Conservation (phyloP, 2,329 filamentous ascomycete genomes). For the Neopestalotiopsis rosae region DNA sequence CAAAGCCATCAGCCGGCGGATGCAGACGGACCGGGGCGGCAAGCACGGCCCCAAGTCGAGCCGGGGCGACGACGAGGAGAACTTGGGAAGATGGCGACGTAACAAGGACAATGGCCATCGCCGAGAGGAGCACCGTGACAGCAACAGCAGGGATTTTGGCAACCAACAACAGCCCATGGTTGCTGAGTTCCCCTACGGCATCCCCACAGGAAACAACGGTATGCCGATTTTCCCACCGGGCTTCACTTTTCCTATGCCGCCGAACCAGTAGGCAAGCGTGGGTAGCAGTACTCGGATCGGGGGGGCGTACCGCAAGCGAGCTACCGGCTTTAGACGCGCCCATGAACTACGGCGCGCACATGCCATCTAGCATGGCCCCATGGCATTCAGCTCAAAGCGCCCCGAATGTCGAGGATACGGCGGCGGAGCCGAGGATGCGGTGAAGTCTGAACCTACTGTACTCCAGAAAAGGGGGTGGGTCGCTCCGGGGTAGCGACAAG, state of each 20-base stretch:
- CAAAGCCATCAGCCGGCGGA: constrained; percentile 77
- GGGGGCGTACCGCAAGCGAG: neutral
- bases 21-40: constrained; percentile 72
- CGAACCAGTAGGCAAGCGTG: constrained; percentile 27
- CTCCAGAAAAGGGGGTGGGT: constrained; percentile 2
- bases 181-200: constrained; percentile 47
- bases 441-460: neutral
- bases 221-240: constrained; percentile 56
- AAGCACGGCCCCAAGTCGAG: constrained; percentile 69
- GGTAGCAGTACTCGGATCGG: neutral
- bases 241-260: constrained; percentile 43
- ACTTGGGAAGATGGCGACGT: constrained; percentile 34
- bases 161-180: constrained; percentile 36
- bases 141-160: constrained; percentile 28
- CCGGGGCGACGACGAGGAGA: constrained; percentile 39
- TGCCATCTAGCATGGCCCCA: neutral
- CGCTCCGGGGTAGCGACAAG: neutral
- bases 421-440: neutral
- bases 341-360: neutral
- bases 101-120: constrained; percentile 28
- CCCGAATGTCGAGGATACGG: neutral
- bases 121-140: constrained; percentile 23
- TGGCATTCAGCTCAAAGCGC: neutral
- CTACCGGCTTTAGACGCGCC: neutral
- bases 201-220: constrained; percentile 51